Evolutionary conservation across 2,329 filamentous ascomycete genomes (phyloP).

Genomic region (Ambrosiella cleistominuta): DNA sequence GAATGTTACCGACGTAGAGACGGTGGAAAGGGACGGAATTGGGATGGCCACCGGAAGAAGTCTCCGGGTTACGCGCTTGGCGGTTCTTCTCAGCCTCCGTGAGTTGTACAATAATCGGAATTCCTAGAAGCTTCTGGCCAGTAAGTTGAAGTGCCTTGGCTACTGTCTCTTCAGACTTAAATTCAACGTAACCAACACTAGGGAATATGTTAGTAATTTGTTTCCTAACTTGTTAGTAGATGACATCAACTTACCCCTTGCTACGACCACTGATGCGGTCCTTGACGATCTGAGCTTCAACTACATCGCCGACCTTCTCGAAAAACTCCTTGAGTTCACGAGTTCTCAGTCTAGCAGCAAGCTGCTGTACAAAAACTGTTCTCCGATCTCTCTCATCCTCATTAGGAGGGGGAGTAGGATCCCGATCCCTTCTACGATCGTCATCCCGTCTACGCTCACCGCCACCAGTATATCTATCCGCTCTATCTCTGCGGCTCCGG

Average conservation of each 20-base stretch:
- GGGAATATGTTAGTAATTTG: conserved; percentile 1
- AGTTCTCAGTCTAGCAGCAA: conserved; percentile 80
- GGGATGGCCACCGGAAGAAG: conserved; percentile 36
- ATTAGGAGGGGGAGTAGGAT: conserved; percentile 49
- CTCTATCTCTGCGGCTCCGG: conserved; percentile 31
- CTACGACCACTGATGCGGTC: conserved; percentile 91
- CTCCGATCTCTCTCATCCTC: conserved; percentile 93
- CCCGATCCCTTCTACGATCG: conserved; percentile 28
- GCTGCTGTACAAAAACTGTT: conserved; percentile 96
- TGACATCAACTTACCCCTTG: conserved; percentile 56
- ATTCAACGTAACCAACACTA: conserved; percentile 98
- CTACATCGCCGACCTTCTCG: conserved; percentile 82
- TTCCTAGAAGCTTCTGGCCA: conserved; percentile 94
- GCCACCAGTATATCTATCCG: conserved; percentile 33
- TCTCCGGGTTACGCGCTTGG: conserved; percentile 68
- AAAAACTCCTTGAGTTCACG: conserved; percentile 91
- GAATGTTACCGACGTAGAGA: conserved; percentile 96
- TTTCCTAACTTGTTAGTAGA: neutral
- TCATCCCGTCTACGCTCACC: conserved; percentile 32
- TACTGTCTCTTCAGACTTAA: conserved; percentile 89
- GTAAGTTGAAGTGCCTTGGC: conserved; percentile 90
- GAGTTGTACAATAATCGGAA: conserved; percentile 94
- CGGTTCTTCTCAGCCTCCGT: conserved; percentile 99
- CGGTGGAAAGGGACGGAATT: conserved; percentile 91
- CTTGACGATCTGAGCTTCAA: conserved; percentile 96